Conservation (phyloP, 1,284 basidiomycete genomes). For the Tilletia walkeri region DNA sequence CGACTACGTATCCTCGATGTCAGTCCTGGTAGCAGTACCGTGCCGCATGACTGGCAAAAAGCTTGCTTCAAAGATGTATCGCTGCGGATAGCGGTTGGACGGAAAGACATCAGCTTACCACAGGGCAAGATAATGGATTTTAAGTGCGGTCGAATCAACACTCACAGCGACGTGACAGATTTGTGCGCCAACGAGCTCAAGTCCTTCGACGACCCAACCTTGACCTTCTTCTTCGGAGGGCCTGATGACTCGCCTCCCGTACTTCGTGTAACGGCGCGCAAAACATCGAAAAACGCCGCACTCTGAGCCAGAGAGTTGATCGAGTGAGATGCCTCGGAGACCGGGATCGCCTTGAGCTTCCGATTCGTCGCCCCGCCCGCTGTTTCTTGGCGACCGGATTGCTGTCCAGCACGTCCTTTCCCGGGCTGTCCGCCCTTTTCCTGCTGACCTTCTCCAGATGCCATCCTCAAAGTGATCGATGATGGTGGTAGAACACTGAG, state of each 20-base stretch:
- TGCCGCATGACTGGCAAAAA: not conserved
- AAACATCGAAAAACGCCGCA: not conserved
- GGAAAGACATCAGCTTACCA: too few relatives aligned
- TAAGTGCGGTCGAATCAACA: not conserved
- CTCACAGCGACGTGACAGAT: slow-evolving; percentile 11
- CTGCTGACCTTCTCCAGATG: too few relatives aligned
- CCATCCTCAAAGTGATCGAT: too few relatives aligned
- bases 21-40: not conserved
- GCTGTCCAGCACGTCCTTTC: too few relatives aligned
- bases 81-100: not conserved
- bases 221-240: not conserved
- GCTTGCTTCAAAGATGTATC: not conserved
- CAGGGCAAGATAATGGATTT: too few relatives aligned
- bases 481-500: too few relatives aligned
- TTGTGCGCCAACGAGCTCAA: not conserved
- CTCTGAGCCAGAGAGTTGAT: not conserved
- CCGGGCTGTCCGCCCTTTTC: too few relatives aligned
- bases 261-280: not conserved
- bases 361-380: not conserved
- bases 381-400: too few relatives aligned
- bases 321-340: not conserved
- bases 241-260: not conserved
- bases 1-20: not conserved
- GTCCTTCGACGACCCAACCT: not conserved
- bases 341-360: not conserved